Evolutionary conservation across 257 asterid genomes (phyloP).

Genomic region (Sherardia arvensis): DNA sequence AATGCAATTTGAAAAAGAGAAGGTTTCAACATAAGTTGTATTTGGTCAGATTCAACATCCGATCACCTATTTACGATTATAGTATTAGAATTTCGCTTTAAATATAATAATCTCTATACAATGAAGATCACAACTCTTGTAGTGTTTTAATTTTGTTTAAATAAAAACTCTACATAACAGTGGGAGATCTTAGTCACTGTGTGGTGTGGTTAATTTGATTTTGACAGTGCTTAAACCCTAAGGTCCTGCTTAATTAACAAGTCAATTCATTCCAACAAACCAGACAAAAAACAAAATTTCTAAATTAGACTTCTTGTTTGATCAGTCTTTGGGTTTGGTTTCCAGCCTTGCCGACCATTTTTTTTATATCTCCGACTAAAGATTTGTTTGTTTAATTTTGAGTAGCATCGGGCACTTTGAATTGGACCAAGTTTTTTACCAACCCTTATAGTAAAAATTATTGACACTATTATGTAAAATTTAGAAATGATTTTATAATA

Average conservation of each 20-base stretch:
- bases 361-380: conserved; percentile 1
- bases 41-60: too few species aligned
- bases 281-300: conserved; percentile 8
- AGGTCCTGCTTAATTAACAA: conserved; percentile 1
- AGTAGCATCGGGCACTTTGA: not conserved
- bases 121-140: too few species aligned
- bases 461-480: too few species aligned
- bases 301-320: not conserved
- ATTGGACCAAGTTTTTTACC: conserved; percentile 14
- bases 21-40: too few species aligned
- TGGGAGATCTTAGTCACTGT: too few species aligned
- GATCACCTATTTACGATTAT: too few species aligned
- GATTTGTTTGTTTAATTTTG: not conserved
- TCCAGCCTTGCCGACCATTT: conserved; percentile 6
- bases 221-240: conserved; percentile 5
- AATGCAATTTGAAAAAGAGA: too few species aligned
- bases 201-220: conserved; percentile 7
- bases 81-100: too few species aligned
- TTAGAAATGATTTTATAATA: too few species aligned
- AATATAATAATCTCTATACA: too few species aligned
- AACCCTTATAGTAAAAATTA: not conserved
- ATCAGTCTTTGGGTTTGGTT: not conserved
- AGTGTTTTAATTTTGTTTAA: too few species aligned
- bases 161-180: too few species aligned
- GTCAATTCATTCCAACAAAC: conserved; percentile 3